phyloP scores from a whole-genome alignment of 2,329 filamentous ascomycete species.

The Clonostachys rhizophaga region DNA sequence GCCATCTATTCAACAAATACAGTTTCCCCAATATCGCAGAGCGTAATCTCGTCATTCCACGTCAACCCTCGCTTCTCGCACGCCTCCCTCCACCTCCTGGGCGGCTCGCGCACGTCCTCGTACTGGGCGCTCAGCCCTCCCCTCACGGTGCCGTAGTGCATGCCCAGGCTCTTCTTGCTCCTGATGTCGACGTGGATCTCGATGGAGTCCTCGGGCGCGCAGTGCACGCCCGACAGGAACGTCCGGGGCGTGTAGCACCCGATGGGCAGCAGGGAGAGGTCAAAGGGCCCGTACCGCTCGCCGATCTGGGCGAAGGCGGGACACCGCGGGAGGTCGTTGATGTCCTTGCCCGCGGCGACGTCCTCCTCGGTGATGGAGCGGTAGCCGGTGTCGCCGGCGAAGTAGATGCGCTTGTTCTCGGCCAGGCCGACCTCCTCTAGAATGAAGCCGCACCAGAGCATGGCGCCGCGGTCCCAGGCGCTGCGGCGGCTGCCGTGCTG shows the following conservation, averaged over 20 bases:
- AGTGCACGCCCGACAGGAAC: constrained; percentile 72
- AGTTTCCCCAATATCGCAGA: constrained; percentile 73
- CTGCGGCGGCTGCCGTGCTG: constrained; percentile 70
- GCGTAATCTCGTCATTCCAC: constrained; percentile 67
- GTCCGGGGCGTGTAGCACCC: constrained; percentile 71
- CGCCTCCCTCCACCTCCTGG: constrained; percentile 62
- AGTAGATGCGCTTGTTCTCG: constrained; percentile 68
- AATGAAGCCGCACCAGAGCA: constrained; percentile 82
- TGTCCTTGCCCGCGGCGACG: constrained; percentile 38
- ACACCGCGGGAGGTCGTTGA: constrained; percentile 60
- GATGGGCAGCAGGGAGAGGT: constrained; percentile 81
- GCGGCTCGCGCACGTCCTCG: constrained; percentile 77
- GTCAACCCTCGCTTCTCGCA: constrained; percentile 57
- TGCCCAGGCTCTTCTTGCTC: constrained; percentile 69
- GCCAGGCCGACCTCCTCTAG: constrained; percentile 42
- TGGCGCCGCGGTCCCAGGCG: constrained; percentile 60
- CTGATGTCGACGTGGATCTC: constrained; percentile 78
- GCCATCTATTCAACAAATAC: too few relatives aligned
- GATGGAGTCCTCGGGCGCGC: constrained; percentile 74
- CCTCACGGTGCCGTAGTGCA: constrained; percentile 69
- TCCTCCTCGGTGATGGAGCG: constrained; percentile 51
- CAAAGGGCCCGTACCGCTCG: constrained; percentile 69
- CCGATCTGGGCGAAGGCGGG: constrained; percentile 80
- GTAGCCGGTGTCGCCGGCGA: constrained; percentile 82
- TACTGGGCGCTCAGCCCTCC: constrained; percentile 63